Conservation (phyloP, 169 alveolate species). For the Toxoplasma gondii region DNA sequence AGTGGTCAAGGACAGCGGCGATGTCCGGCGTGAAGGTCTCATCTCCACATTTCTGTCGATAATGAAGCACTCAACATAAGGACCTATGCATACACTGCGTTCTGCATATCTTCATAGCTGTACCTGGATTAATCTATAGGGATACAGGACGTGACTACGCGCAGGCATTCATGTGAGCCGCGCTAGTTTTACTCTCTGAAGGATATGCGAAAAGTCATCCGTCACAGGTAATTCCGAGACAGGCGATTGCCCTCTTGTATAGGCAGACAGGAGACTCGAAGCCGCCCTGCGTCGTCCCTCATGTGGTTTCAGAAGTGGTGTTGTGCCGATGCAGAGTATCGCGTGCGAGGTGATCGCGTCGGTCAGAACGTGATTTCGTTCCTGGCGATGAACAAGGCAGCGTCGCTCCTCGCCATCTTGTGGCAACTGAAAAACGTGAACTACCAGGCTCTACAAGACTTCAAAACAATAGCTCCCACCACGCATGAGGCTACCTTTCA, state of each 20-base stretch:
- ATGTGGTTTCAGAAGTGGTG: too few relatives aligned
- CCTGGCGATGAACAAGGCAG: slow-evolving; percentile 11
- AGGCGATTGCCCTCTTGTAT: too few relatives aligned
- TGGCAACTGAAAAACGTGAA: slow-evolving; percentile 30
- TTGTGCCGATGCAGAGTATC: neutral
- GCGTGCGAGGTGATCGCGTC: neutral
- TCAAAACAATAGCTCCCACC: neutral
- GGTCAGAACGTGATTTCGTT: neutral
- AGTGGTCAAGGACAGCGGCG: too few relatives aligned
- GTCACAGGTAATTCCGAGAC: too few relatives aligned
- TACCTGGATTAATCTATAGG: too few relatives aligned
- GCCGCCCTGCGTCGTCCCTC: too few relatives aligned
- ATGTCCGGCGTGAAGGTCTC: neutral
- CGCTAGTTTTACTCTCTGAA: too few relatives aligned
- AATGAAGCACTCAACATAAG: neutral
- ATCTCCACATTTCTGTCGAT: neutral
- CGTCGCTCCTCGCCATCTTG: neutral
- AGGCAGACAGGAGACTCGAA: too few relatives aligned
- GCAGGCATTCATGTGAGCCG: too few relatives aligned
- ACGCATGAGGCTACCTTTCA: neutral
- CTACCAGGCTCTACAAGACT: neutral
- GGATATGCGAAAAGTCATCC: too few relatives aligned
- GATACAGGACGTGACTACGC: too few relatives aligned
- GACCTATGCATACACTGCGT: neutral
- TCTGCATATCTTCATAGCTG: neutral